phyloP scores from a whole-genome alignment of 805 yeast genomes.

The Starmerella bacillaris region DNA sequence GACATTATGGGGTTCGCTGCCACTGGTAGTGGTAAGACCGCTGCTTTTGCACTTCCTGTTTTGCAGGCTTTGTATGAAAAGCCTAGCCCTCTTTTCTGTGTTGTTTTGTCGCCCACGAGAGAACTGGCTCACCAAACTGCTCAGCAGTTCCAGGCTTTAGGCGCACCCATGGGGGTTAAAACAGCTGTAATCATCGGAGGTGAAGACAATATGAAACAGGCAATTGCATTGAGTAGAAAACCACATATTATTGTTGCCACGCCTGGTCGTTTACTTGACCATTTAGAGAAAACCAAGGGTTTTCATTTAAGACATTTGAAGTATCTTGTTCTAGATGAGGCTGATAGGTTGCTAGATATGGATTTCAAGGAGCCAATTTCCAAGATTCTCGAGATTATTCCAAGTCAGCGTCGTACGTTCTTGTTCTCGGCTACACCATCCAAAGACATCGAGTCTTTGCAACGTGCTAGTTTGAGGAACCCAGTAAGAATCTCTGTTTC shows the following conservation, averaged over 20 bases:
- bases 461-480: slow-evolving; percentile 71
- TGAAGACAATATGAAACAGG: slow-evolving; percentile 96
- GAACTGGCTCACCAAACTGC: slow-evolving; percentile 47
- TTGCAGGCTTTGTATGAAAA: slow-evolving; percentile 79
- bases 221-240: slow-evolving; percentile 77
- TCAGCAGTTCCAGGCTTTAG: slow-evolving; percentile 88
- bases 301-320: slow-evolving; percentile 62
- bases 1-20: slow-evolving; percentile 94
- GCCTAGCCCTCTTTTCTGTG: slow-evolving; percentile 73
- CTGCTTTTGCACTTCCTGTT: slow-evolving; percentile 94
- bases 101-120: slow-evolving; percentile 63
- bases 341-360: slow-evolving; percentile 86
- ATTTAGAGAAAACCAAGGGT: slow-evolving; percentile 80
- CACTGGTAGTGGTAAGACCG: slow-evolving; percentile 96
- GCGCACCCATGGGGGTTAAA: slow-evolving; percentile 80
- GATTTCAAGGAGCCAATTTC: slow-evolving; percentile 92
- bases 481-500: slow-evolving; percentile 89
- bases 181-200: slow-evolving; percentile 88
- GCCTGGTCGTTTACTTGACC: slow-evolving; percentile 80
- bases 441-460: slow-evolving; percentile 81
- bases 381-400: slow-evolving; percentile 66
- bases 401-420: slow-evolving; percentile 60
- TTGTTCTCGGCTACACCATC: slow-evolving; percentile 96
- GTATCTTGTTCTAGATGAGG: slow-evolving; percentile 88
- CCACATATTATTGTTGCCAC: slow-evolving; percentile 94